A percentile compares a stretch with the other conserved stretches of the same genome.
phyloP scores from a whole-genome alignment of 148 eudicot genomes.

The Oxyria digyna region DNA sequence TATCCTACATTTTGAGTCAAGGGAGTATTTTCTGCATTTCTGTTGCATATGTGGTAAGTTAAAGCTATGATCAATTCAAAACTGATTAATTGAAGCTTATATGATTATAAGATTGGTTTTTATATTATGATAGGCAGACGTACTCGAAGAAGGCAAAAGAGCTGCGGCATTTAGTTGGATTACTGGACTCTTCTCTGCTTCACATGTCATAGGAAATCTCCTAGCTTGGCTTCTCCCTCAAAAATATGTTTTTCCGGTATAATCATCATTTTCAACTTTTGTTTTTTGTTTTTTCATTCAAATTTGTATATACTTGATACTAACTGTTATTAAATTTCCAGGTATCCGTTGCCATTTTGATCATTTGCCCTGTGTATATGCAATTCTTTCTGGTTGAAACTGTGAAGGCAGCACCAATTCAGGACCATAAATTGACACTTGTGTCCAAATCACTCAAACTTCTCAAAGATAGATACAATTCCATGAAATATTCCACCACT shows the following conservation, averaged over 20 bases:
- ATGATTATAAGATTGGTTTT: not conserved
- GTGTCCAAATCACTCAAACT: slow-evolving; percentile 27
- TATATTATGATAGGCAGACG: slow-evolving; percentile 49
- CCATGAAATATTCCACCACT: slow-evolving; percentile 58
- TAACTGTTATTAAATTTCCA: slow-evolving; percentile 14
- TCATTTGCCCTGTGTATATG: slow-evolving; percentile 63
- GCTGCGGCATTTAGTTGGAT: slow-evolving; percentile 84
- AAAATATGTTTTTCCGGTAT: slow-evolving; percentile 57
- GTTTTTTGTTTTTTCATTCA: not conserved
- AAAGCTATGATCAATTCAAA: not conserved
- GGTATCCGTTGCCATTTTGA: slow-evolving; percentile 72
- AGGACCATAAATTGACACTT: slow-evolving; percentile 19
- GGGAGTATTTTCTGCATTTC: slow-evolving; percentile 91
- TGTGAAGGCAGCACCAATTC: slow-evolving; percentile 29
- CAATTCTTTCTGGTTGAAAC: slow-evolving; percentile 51
- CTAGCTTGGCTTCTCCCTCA: slow-evolving; percentile 81
- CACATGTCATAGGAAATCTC: slow-evolving; percentile 68
- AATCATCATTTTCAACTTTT: slow-evolving; percentile 10
- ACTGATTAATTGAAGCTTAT: not conserved
- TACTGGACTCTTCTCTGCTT: slow-evolving; percentile 67
- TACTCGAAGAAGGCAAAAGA: slow-evolving; percentile 48
- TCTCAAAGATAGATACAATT: slow-evolving; percentile 36
- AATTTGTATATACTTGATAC: not conserved
- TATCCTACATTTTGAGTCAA: slow-evolving; percentile 67
- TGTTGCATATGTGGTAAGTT: slow-evolving; percentile 80